A percentile compares a stretch with the other conserved stretches of the same genome.
Evolutionary conservation across 495 filamentous ascomycete genomes (phyloP).

Genomic region (Pseudotulostoma volvatum): DNA sequence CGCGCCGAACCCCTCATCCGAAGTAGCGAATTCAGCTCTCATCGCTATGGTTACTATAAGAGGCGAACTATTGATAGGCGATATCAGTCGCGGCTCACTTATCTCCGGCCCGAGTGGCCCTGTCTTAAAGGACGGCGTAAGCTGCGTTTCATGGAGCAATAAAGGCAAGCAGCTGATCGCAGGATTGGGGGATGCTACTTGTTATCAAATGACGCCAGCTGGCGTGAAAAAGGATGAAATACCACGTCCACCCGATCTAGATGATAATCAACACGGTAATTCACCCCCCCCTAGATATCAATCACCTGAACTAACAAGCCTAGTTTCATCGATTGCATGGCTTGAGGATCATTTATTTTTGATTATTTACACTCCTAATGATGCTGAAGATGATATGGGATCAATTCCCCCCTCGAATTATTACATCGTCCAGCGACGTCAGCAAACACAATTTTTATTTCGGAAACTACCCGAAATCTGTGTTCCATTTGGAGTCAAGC

Average conservation of each 20-base stretch:
- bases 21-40: constrained; percentile 25
- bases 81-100: constrained; percentile 50
- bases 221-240: constrained; percentile 61
- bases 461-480: constrained; percentile 59
- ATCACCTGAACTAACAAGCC: too few species aligned
- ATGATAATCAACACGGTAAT: constrained; percentile 52
- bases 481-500: constrained; percentile 48
- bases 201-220: constrained; percentile 67
- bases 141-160: constrained; percentile 79
- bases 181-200: constrained; percentile 66
- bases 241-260: constrained; percentile 55
- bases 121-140: constrained; percentile 55
- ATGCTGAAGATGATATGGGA: constrained; percentile 35
- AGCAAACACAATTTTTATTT: constrained; percentile 40
- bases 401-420: constrained; percentile 43
- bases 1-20: constrained; percentile 60
- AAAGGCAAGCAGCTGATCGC: constrained; percentile 87
- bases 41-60: constrained; percentile 65
- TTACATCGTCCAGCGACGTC: constrained; percentile 55
- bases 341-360: constrained; percentile 79
- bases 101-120: constrained; percentile 45
- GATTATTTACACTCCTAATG: constrained; percentile 50
- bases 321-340: constrained; percentile 79
- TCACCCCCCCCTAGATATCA: too few species aligned
- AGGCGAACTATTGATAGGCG: constrained; percentile 70